Evolutionary conservation across 352 stramenopile species (phyloP), one percentile per base, ranked within the genome.

Genomic region (Bremia lactucae): DNA sequence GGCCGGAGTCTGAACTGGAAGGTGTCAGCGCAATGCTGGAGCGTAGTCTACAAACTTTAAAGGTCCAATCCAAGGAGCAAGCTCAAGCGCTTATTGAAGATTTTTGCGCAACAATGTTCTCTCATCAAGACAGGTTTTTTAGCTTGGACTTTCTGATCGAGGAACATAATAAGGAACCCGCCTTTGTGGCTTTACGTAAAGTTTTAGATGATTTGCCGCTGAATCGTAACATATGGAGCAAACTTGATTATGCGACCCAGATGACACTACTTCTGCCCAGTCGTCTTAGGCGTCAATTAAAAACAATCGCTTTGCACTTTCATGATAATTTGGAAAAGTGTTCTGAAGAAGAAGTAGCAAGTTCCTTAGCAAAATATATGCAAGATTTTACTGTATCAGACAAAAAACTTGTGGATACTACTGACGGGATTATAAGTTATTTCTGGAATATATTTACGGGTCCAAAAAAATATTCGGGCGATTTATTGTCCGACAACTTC

Each of bases 211-310:
- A 44, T 0, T 24, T 74, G 31, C 36, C 59, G 33, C 14, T 23
- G 0, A 38, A 59, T 2, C 31, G 3, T 9, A 6, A 10, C n/a
- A 52, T 57, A 16, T 68, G 57, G 57, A 38, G 28, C 4, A 35
- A 44, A 8, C 10, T 70, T 21, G 52, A 56, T 19, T 11, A 16
- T 0, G 16, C 4, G 1, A 54, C 44, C 13, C 36, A 58, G 46
- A 41, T 45, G 6, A 40, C 47, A 1, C 26, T 68, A 19, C 40
- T 5, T 8, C 7, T 59, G 5, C 53, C 57, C 4, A 36, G 67
- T 15, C 54, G 62, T 7, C 25, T 68, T 11, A 66, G 59, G n/a
- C 61, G 62, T 2, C 48, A 62, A 2, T 46, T 67, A 2, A 59
- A 64, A 35, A 3, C 15, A 10, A 29, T 68, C 1, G 46, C 57